These are phyloP conservation scores for Cytospora leucostoma DNA, from an alignment of 2,329 filamentous ascomycete genomes.

Conservation along the genomic window DNA sequence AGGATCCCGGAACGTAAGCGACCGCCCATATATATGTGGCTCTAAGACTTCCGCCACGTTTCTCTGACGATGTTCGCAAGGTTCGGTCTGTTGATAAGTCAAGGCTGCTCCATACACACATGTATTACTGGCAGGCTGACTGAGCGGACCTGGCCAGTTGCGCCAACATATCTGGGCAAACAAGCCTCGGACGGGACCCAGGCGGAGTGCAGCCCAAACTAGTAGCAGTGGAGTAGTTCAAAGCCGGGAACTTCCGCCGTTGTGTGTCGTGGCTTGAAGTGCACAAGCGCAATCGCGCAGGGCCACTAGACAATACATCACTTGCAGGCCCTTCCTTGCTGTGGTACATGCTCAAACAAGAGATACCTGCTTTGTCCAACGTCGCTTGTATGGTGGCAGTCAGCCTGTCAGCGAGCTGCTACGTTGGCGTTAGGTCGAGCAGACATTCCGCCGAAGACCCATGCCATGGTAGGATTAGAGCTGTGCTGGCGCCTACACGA, in stretches of 20 bases:
- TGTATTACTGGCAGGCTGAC: slow-evolving; percentile 5
- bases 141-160: not conserved
- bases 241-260: not conserved
- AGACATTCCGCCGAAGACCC: not conserved
- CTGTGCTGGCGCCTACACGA: not conserved
- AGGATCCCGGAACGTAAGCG: too few relatives aligned
- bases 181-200: slow-evolving; percentile 1
- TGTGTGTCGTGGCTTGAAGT: slow-evolving; percentile 11
- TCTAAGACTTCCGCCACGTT: too few relatives aligned
- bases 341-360: not conserved
- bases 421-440: slow-evolving; percentile 4
- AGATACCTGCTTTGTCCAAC: not conserved
- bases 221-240: slow-evolving; percentile 1
- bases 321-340: not conserved
- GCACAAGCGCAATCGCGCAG: not conserved
- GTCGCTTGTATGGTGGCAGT: not conserved
- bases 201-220: slow-evolving; percentile 2
- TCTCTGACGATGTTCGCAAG: too few relatives aligned
- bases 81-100: too few relatives aligned
- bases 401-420: not conserved
- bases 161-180: not conserved
- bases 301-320: not conserved
- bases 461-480: not conserved
- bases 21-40: too few relatives aligned
- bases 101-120: not conserved